These are phyloP conservation scores for Phytophthora citricola DNA, from an alignment of 352 stramenopile species.

Conservation along the genomic window DNA sequence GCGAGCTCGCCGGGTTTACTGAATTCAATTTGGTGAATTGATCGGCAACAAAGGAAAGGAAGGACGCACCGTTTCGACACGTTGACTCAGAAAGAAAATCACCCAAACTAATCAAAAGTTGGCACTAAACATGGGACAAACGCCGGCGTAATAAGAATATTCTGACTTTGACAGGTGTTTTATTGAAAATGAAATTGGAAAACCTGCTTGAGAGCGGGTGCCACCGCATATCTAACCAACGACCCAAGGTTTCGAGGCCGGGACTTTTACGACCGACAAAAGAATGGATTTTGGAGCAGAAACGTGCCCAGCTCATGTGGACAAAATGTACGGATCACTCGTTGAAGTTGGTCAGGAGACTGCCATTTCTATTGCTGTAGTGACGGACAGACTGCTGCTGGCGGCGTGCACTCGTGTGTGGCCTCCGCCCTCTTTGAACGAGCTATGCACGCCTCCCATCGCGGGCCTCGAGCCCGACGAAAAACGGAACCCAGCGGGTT, in stretches of 20 bases:
- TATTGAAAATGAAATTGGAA: not conserved
- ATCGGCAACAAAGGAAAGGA: constrained; percentile 18
- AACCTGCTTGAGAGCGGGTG: not conserved
- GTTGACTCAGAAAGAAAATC: constrained; percentile 11
- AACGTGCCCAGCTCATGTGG: constrained; percentile 19
- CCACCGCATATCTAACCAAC: not conserved
- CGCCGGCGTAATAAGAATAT: not conserved
- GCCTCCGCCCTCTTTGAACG: constrained; percentile 1
- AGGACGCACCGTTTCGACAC: not conserved
- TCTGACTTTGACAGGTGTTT: not conserved
- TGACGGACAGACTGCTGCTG: not conserved
- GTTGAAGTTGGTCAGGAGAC: no score
- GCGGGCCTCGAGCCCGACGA: constrained; percentile 5
- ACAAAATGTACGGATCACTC: constrained; percentile 19
- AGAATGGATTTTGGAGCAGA: constrained; percentile 18
- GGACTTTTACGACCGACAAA: constrained; percentile 21
- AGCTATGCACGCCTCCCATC: constrained; percentile 28
- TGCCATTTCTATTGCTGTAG: constrained; percentile 17
- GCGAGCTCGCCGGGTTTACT: not conserved
- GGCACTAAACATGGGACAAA: not conserved
- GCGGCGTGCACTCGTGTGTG: constrained; percentile 7
- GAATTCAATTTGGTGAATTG: constrained; percentile 15
- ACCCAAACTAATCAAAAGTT: constrained; percentile 7
- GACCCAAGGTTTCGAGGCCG: not conserved
- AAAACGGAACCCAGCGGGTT: constrained; percentile 26